Evolutionary conservation across 2,329 filamentous ascomycete species (phyloP).

Genomic region (Ambrosiella cleistominuta): DNA sequence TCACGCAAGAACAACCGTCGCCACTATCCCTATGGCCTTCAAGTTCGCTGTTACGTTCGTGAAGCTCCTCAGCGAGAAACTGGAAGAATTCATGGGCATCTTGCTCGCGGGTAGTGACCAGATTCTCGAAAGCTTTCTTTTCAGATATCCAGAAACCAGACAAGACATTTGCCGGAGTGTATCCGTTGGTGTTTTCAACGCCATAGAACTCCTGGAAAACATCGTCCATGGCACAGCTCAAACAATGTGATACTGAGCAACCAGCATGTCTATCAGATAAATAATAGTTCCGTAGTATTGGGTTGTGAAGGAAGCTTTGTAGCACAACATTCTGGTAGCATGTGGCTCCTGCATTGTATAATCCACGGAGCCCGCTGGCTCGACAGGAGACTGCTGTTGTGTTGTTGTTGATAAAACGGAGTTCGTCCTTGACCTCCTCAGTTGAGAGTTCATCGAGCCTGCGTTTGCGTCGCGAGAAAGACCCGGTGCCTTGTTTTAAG

Average conservation of each 20-base stretch:
- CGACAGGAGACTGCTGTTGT: slow-evolving; percentile 66
- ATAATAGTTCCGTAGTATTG: slow-evolving; percentile 79
- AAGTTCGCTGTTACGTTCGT: slow-evolving; percentile 56
- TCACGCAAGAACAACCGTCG: slow-evolving; percentile 66
- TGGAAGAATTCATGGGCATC: slow-evolving; percentile 97
- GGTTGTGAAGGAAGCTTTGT: slow-evolving; percentile 86
- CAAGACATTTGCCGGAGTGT: slow-evolving; percentile 76
- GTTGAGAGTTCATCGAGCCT: slow-evolving; percentile 56
- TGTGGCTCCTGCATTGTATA: slow-evolving; percentile 96
- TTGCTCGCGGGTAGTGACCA: slow-evolving; percentile 86
- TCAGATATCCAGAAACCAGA: slow-evolving; percentile 81
- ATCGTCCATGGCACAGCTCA: slow-evolving; percentile 55
- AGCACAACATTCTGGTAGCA: slow-evolving; percentile 97
- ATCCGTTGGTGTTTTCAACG: slow-evolving; percentile 66
- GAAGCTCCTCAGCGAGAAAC: slow-evolving; percentile 81
- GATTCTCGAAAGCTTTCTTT: slow-evolving; percentile 50
- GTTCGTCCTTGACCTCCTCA: slow-evolving; percentile 50
- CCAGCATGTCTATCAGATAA: slow-evolving; percentile 73
- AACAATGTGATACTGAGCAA: slow-evolving; percentile 46
- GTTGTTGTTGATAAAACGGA: slow-evolving; percentile 60
- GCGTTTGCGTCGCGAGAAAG: slow-evolving; percentile 52
- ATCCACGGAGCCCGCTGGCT: slow-evolving; percentile 71
- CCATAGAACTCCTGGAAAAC: slow-evolving; percentile 58
- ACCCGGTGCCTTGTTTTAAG: slow-evolving; percentile 49
- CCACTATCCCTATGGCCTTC: slow-evolving; percentile 38